Percentiles rank a stretch among this genome's conserved stretches.
These are phyloP conservation scores for Haematococcus sp. DNA, from an alignment of 139 green algal genomes.

Conservation along the genomic window DNA sequence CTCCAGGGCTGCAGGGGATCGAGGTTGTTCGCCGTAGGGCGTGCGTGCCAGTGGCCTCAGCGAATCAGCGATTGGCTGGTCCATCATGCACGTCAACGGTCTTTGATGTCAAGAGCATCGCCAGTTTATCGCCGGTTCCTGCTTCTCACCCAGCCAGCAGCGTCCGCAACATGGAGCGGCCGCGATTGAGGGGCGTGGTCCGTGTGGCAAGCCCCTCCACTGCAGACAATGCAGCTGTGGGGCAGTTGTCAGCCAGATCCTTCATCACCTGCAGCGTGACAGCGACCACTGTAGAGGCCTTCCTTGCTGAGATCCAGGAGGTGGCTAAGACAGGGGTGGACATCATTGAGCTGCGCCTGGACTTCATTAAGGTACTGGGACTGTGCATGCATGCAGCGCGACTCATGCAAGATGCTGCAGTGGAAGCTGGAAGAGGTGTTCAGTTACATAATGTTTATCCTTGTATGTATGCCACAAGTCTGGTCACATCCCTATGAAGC, in stretches of 20 bases:
- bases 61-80: neutral
- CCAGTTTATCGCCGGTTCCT: neutral
- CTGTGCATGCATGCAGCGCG: too few species aligned
- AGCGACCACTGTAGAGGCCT: conserved; percentile 55
- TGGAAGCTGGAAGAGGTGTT: too few species aligned
- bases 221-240: neutral
- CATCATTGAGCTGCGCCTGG: conserved; percentile 85
- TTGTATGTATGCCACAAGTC: too few species aligned
- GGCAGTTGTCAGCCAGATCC: neutral
- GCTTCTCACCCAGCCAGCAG: neutral
- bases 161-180: neutral
- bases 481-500: too few species aligned
- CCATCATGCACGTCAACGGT: neutral
- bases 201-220: neutral
- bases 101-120: neutral
- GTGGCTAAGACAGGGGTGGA: conserved; percentile 62
- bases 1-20: too few species aligned
- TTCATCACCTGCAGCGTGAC: conserved; percentile 74
- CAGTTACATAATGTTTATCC: too few species aligned
- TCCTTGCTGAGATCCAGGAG: conserved; percentile 69
- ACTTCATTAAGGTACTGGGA: conserved; percentile 61
- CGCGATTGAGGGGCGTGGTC: too few species aligned
- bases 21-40: too few species aligned
- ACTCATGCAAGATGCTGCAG: too few species aligned
- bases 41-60: too few species aligned